Evolutionary conservation across 208 protist species (phyloP).

Genomic region (Willaertia magna): DNA sequence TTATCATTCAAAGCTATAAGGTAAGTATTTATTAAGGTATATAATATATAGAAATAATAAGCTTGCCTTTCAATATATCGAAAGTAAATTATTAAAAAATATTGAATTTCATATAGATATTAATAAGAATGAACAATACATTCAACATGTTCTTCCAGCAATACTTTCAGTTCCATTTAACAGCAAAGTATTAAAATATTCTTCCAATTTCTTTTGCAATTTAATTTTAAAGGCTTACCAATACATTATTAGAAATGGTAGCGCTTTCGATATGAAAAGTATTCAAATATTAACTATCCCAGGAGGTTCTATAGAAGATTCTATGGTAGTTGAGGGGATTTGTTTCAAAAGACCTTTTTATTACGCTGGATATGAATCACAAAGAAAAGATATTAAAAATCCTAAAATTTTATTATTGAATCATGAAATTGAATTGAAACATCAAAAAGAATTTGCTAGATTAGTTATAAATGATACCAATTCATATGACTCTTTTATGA

Average conservation of each 20-base stretch:
- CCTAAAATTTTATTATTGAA: slow-evolving; percentile 98
- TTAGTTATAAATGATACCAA: slow-evolving; percentile 91
- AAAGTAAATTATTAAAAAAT: background rate
- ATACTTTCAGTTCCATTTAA: background rate
- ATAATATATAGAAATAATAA: no score
- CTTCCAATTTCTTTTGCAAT: slow-evolving; percentile 40
- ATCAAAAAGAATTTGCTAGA: slow-evolving; percentile 99
- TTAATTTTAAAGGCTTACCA: slow-evolving; percentile 98
- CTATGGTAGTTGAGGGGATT: slow-evolving; percentile 95
- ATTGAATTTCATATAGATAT: background rate
- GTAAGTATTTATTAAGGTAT: slow-evolving; percentile 49
- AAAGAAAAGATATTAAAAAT: slow-evolving; percentile 91
- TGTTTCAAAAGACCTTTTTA: slow-evolving; percentile 99
- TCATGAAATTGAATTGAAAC: slow-evolving; percentile 99
- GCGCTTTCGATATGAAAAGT: slow-evolving; percentile 96
- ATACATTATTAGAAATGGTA: slow-evolving; percentile 78
- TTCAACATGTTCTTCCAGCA: background rate
- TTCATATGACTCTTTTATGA: slow-evolving; percentile 98
- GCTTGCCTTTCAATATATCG: background rate
- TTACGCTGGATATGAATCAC: slow-evolving; percentile 99
- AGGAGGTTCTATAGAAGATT: slow-evolving; percentile 97
- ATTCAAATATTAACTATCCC: slow-evolving; percentile 99
- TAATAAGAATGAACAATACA: no score
- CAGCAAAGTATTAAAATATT: background rate
- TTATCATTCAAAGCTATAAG: slow-evolving; percentile 90